Conservation (phyloP, 1,139 yeast species). For the Geotrichum phurueaensis region DNA sequence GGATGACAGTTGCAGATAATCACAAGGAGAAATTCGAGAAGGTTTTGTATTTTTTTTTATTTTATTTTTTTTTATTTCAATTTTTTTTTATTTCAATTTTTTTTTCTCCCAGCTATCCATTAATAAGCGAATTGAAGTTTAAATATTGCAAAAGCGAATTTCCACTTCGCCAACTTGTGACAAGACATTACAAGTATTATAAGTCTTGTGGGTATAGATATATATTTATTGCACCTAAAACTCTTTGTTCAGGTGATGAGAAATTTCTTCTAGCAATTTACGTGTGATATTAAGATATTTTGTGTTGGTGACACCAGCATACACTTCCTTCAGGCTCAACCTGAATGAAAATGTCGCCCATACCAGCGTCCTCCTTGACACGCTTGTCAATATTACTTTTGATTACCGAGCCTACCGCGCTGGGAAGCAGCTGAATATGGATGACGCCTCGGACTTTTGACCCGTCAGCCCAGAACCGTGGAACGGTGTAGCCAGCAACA, state of each 20-base stretch:
- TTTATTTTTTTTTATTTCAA: no score
- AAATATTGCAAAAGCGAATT: not conserved
- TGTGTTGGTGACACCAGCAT: conserved; percentile 33
- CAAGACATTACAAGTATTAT: not conserved
- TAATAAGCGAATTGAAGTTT: not conserved
- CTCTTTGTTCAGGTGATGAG: not conserved
- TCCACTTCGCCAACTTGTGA: not conserved
- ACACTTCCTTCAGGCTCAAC: conserved; percentile 35
- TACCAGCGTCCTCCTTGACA: conserved; percentile 30
- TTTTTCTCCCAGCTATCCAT: not conserved
- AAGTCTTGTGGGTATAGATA: no score
- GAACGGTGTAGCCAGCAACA: conserved; percentile 76
- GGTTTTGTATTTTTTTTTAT: not conserved
- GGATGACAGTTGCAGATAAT: not conserved
- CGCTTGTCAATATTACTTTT: conserved; percentile 55
- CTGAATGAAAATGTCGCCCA: conserved; percentile 36
- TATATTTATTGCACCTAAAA: no score
- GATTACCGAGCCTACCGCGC: conserved; percentile 58
- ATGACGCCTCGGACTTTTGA: conserved; percentile 42
- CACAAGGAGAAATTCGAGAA: not conserved
- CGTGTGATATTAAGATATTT: not conserved
- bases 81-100: not conserved
- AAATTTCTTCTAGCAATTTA: not conserved
- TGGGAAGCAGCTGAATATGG: conserved; percentile 63
- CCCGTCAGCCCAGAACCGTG: conserved; percentile 82